These are phyloP conservation scores for Sarocladium strictum DNA, from an alignment of 2,329 filamentous ascomycete species.

Conservation along the genomic window DNA sequence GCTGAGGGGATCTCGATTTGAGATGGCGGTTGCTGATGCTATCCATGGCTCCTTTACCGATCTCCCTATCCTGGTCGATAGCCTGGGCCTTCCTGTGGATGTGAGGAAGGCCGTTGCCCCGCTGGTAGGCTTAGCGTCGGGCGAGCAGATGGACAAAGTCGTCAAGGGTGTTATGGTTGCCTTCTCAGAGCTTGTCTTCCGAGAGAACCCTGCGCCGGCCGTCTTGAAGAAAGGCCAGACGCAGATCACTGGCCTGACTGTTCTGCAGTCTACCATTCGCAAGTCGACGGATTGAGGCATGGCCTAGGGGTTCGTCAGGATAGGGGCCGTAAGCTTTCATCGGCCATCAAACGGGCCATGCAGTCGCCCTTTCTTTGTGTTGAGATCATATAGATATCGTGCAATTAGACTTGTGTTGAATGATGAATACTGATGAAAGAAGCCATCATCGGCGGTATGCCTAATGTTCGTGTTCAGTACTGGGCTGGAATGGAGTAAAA, in stretches of 20 bases:
- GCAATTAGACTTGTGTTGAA: no score
- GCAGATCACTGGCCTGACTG: neutral
- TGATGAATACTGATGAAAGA: no score
- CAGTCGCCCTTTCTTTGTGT: no score
- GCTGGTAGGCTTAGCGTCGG: slow-evolving; percentile 14
- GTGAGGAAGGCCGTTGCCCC: slow-evolving; percentile 8
- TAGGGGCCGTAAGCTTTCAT: neutral
- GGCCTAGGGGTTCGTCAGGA: no score
- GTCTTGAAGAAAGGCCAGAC: slow-evolving; percentile 12
- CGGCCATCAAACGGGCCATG: no score
- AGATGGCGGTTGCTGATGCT: slow-evolving; percentile 20
- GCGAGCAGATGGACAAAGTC: slow-evolving; percentile 13
- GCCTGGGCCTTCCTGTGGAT: slow-evolving; percentile 16
- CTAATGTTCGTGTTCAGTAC: no score
- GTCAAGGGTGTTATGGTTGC: slow-evolving; percentile 16
- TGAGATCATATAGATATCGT: no score
- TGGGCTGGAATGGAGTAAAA: no score
- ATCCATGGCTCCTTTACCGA: slow-evolving; percentile 27
- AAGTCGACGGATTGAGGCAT: no score
- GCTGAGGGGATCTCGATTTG: slow-evolving; percentile 19
- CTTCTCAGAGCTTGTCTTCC: slow-evolving; percentile 18
- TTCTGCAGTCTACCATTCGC: neutral
- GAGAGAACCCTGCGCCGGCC: slow-evolving; percentile 7
- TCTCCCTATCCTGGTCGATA: slow-evolving; percentile 20
- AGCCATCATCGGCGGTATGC: no score